Conservation (phyloP, 306 rosid species). For the Cucurbita moschata region DNA sequence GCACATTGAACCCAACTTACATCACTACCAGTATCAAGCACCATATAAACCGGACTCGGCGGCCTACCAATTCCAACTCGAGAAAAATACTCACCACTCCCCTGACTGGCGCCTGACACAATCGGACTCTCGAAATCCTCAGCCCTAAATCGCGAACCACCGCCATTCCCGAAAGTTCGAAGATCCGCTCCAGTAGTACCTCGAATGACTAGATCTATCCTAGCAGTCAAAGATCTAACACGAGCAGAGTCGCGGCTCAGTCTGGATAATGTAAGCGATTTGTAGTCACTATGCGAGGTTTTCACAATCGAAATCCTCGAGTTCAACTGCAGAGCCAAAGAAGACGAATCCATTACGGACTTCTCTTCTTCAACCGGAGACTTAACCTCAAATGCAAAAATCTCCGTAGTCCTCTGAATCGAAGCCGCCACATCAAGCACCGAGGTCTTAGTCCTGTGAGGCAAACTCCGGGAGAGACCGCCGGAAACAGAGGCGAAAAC, state of each 20-base stretch:
- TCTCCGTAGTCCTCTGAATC: slow-evolving; percentile 13
- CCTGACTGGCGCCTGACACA: slow-evolving; percentile 74
- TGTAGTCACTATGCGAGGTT: slow-evolving; percentile 27
- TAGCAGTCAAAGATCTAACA: slow-evolving; percentile 37
- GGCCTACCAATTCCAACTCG: slow-evolving; percentile 77
- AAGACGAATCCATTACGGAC: neutral
- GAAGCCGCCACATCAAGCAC: slow-evolving; percentile 40
- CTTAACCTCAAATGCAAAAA: slow-evolving; percentile 1
- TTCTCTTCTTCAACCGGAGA: neutral
- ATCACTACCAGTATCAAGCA: slow-evolving; percentile 91
- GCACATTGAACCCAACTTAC: slow-evolving; percentile 92
- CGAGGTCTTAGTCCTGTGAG: slow-evolving; percentile 17
- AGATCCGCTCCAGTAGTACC: slow-evolving; percentile 33
- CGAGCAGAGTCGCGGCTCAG: slow-evolving; percentile 74
- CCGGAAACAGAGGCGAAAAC: slow-evolving; percentile 9
- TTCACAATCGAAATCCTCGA: slow-evolving; percentile 40
- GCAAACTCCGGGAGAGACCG: slow-evolving; percentile 23
- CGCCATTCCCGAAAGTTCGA: slow-evolving; percentile 8
- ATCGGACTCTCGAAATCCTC: slow-evolving; percentile 36
- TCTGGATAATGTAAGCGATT: slow-evolving; percentile 34
- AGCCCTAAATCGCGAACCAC: neutral
- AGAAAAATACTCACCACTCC: slow-evolving; percentile 93
- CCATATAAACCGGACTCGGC: slow-evolving; percentile 48
- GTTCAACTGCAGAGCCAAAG: slow-evolving; percentile 25
- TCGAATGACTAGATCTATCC: slow-evolving; percentile 30